Evolutionary conservation across 768 basidiomycete species (phyloP).

Genomic region (Mrakia blollopis): DNA sequence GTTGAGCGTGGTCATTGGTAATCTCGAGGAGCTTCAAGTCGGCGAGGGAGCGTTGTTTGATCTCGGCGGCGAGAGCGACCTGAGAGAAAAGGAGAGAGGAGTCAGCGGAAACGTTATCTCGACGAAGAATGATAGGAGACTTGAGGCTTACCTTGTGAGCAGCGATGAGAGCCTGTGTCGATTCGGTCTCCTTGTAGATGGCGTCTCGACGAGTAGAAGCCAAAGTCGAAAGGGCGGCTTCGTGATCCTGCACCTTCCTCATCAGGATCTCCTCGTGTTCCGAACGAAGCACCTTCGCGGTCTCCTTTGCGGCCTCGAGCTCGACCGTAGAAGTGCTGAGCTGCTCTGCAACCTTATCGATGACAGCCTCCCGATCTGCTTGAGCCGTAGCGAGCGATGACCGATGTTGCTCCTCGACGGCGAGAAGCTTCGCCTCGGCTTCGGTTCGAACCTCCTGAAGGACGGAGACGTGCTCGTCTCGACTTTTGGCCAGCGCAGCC

Average conservation of each 20-base stretch:
- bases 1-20: slow-evolving; percentile 32
- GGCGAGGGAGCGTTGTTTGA: slow-evolving; percentile 50
- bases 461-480: slow-evolving; percentile 25
- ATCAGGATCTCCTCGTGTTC: slow-evolving; percentile 56
- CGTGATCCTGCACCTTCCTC: background rate
- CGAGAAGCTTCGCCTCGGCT: background rate
- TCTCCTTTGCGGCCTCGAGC: slow-evolving; percentile 35
- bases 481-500: slow-evolving; percentile 21
- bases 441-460: slow-evolving; percentile 19
- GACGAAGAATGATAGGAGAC: slow-evolving; percentile 47
- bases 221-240: background rate
- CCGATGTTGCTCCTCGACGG: slow-evolving; percentile 46
- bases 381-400: slow-evolving; percentile 51
- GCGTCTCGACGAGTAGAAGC: slow-evolving; percentile 27
- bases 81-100: slow-evolving; percentile 50
- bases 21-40: slow-evolving; percentile 50
- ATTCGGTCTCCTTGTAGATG: slow-evolving; percentile 45
- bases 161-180: slow-evolving; percentile 48
- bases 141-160: slow-evolving; percentile 43
- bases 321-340: slow-evolving; percentile 32
- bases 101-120: slow-evolving; percentile 51
- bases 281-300: background rate
- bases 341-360: slow-evolving; percentile 49
- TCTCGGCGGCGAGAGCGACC: slow-evolving; percentile 49
- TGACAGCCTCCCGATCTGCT: slow-evolving; percentile 55